Conservation (phyloP, 1,284 basidiomycete genomes). For the Tremellales sp. region DNA sequence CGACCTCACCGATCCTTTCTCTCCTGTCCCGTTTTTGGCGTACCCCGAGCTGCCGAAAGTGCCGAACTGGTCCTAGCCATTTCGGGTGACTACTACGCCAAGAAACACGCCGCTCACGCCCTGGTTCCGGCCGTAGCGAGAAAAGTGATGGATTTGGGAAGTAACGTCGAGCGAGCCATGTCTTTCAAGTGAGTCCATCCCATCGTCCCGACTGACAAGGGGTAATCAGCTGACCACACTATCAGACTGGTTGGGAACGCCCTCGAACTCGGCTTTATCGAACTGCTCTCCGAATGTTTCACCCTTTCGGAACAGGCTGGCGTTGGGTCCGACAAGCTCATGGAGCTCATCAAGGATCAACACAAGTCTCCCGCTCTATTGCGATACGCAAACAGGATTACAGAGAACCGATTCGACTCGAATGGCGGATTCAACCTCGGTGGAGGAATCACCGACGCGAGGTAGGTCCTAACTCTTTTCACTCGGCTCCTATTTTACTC, state of each 20-base stretch:
- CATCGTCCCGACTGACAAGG: too few relatives aligned
- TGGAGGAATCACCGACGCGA: slow-evolving; percentile 80
- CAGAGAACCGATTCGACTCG: slow-evolving; percentile 65
- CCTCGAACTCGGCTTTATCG: slow-evolving; percentile 54
- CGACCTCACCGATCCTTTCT: slow-evolving; percentile 65
- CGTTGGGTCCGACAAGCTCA: slow-evolving; percentile 60
- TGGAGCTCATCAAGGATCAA: slow-evolving; percentile 57
- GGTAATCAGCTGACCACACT: too few relatives aligned
- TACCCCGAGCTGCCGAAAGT: slow-evolving; percentile 60
- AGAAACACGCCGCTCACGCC: slow-evolving; percentile 72
- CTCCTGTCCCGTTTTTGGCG: slow-evolving; percentile 75
- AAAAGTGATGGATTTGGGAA: slow-evolving; percentile 58
- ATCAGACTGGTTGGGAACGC: slow-evolving; percentile 45
- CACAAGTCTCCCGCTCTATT: slow-evolving; percentile 34
- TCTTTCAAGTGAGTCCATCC: slow-evolving; percentile 67
- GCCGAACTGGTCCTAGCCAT: slow-evolving; percentile 71
- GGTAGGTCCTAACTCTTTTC: slow-evolving; percentile 46
- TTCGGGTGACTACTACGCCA: slow-evolving; percentile 76
- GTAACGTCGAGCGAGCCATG: slow-evolving; percentile 55
- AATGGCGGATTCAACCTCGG: slow-evolving; percentile 77
- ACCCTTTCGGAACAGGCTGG: slow-evolving; percentile 82
- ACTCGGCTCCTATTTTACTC: not conserved
- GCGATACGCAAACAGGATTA: slow-evolving; percentile 28
- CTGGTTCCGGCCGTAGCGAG: slow-evolving; percentile 68
- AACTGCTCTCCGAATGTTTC: slow-evolving; percentile 73